Evolutionary conservation across 2,329 filamentous ascomycete species (phyloP), one percentile per base, ranked within the genome.

Genomic region (Elsinoe australis): DNA sequence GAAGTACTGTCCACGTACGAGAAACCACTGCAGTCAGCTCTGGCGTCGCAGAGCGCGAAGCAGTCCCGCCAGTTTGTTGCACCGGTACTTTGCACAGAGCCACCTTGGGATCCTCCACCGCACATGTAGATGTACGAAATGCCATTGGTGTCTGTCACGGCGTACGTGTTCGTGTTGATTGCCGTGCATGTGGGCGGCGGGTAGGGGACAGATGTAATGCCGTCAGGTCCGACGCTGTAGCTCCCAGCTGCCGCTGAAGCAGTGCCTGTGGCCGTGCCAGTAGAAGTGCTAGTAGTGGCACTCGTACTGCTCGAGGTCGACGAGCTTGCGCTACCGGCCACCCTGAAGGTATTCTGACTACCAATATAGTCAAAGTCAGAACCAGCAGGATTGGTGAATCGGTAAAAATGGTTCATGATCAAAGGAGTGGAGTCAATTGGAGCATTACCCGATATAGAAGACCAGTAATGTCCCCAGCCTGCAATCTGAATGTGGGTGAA

Each of bases 401-500:
- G 49, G 48, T 61, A 60, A 49, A 61, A 60, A 45, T 58, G 61
- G 15, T 59, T 48, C 56, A 62, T 60, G 19, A 59, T 53, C 17
- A 56, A 42, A 1, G 57, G 58, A n/a, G 56, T 51, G 4, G 54
- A 51, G 34, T 59, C 52, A n/a, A 62, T 53, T 1, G 53, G 54
- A 5, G 57, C 54, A 10, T 41, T 52, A 14, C 29, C 39, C 8
- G 47, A 47, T 8, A 41, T 56, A 18, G 59, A 66, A 2, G 67
- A 66, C 69, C 68, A 71, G 34, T 64, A 61, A 51, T 71, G 68
- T 5, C 58, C 59, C n/a, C 68, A 28, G 4, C 65, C 63, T 8
- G 56, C 60, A 26, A 67, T 58, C 31, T 59, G 60, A 51, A 69
- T 70, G 46, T 70, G 67, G 24, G 62, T 55, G 6, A 69, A 60